A percentile compares a stretch with the other conserved stretches of the same genome.
phyloP scores from a whole-genome alignment of 1,139 yeast genomes.

The Suhomyces ambrosiae region DNA sequence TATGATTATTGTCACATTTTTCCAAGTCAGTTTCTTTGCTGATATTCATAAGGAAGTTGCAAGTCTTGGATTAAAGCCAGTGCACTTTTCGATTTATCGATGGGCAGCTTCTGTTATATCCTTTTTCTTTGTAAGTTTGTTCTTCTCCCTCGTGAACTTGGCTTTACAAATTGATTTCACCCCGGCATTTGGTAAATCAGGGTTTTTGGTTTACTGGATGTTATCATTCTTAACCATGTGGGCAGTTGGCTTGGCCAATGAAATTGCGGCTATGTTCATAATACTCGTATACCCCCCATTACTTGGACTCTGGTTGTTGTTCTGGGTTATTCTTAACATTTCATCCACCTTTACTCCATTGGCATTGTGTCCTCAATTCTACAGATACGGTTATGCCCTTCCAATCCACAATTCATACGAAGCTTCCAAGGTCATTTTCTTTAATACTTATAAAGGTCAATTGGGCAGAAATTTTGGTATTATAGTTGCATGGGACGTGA shows the following conservation, averaged over 20 bases:
- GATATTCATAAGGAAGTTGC: constrained; percentile 17
- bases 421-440: constrained; percentile 56
- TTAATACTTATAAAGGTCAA: constrained; percentile 55
- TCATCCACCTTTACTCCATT: constrained; percentile 65
- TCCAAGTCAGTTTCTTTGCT: constrained; percentile 23
- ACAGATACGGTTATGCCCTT: constrained; percentile 63
- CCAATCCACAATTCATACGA: constrained; percentile 66
- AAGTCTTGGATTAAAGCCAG: constrained; percentile 28
- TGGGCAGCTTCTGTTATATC: constrained; percentile 30
- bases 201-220: constrained; percentile 51
- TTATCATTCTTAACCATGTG: constrained; percentile 44
- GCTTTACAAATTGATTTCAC: constrained; percentile 48
- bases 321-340: constrained; percentile 62
- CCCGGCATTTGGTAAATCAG: constrained; percentile 41
- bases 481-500: constrained; percentile 57
- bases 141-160: constrained; percentile 41
- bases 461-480: constrained; percentile 63
- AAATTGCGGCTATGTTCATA: constrained; percentile 37
- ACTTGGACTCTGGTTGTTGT: constrained; percentile 58
- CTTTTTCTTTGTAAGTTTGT: constrained; percentile 39
- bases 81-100: constrained; percentile 37
- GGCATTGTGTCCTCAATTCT: constrained; percentile 54
- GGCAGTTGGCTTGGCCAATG: constrained; percentile 47
- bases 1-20: constrained; percentile 64
- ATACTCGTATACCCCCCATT: constrained; percentile 41